phyloP scores from a whole-genome alignment of 768 basidiomycete genomes.

The Pleurotus ostreatus region DNA sequence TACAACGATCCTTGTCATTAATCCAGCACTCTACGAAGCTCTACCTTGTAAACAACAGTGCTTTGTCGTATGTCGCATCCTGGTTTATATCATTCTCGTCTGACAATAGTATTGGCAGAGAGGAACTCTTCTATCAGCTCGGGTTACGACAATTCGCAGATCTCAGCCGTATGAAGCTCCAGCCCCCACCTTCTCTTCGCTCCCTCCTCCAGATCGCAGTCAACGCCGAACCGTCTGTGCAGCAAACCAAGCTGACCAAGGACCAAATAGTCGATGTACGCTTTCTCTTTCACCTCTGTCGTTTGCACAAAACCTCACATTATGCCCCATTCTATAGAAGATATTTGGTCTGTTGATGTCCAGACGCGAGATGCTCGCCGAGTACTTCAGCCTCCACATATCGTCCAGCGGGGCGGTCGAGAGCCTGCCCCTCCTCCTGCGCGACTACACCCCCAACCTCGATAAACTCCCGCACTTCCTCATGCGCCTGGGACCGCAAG shows the following conservation, averaged over 20 bases:
- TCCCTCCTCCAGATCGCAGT: slow-evolving; percentile 78
- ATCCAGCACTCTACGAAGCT: slow-evolving; percentile 87
- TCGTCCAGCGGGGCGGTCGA: slow-evolving; percentile 63
- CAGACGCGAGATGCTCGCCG: slow-evolving; percentile 79
- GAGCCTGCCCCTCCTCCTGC: slow-evolving; percentile 76
- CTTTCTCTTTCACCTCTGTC: background rate
- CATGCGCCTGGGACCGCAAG: slow-evolving; percentile 91
- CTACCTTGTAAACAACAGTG: slow-evolving; percentile 84
- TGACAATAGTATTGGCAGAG: slow-evolving; percentile 38
- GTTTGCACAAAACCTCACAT: too few relatives aligned
- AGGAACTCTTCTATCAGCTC: slow-evolving; percentile 94
- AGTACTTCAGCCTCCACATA: slow-evolving; percentile 85
- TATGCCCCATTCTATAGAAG: slow-evolving; percentile 33
- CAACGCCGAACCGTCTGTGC: slow-evolving; percentile 58
- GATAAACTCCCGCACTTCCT: slow-evolving; percentile 87
- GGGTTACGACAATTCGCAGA: slow-evolving; percentile 89
- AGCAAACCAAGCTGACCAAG: slow-evolving; percentile 49
- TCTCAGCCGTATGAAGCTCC: slow-evolving; percentile 68
- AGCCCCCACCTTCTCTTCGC: slow-evolving; percentile 74
- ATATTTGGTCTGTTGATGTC: slow-evolving; percentile 58
- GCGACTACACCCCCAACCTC: slow-evolving; percentile 87
- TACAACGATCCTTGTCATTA: slow-evolving; percentile 67
- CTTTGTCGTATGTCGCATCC: slow-evolving; percentile 54
- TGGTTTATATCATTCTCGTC: background rate
- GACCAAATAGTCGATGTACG: slow-evolving; percentile 69